These are phyloP conservation scores for Lentinula aciculospora DNA, from an alignment of 768 basidiomycete genomes.

Conservation along the genomic window DNA sequence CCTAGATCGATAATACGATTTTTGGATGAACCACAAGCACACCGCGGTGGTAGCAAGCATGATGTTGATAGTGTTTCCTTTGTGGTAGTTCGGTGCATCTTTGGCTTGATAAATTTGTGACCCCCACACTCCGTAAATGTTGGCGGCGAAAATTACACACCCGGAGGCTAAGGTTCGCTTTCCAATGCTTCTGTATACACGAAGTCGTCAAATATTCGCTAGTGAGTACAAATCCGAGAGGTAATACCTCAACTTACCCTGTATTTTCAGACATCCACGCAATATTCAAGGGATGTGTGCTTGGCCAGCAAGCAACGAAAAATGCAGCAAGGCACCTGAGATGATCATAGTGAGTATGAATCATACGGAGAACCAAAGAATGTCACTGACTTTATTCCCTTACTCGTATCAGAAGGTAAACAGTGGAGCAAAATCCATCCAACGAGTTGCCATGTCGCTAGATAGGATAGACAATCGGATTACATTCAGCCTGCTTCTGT, in stretches of 20 bases:
- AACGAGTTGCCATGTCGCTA: slow-evolving; percentile 30
- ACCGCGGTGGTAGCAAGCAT: slow-evolving; percentile 11
- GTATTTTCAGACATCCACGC: slow-evolving; percentile 37
- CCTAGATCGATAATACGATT: slow-evolving; percentile 10
- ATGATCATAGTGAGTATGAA: not conserved
- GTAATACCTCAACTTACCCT: slow-evolving; percentile 14
- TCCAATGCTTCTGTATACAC: slow-evolving; percentile 20
- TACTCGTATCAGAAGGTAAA: slow-evolving; percentile 20
- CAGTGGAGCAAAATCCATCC: slow-evolving; percentile 32
- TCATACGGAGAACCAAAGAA: not conserved
- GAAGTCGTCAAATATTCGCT: not conserved
- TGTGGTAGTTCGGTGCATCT: slow-evolving; percentile 21
- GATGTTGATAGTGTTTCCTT: slow-evolving; percentile 15
- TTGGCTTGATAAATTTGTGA: slow-evolving; percentile 32
- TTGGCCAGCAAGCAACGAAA: slow-evolving; percentile 31
- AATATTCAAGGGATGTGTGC: slow-evolving; percentile 32
- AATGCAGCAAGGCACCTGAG: slow-evolving; percentile 25
- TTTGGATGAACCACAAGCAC: slow-evolving; percentile 14
- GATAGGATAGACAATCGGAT: not conserved
- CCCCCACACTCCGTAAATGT: slow-evolving; percentile 19
- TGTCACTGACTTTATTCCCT: slow-evolving; percentile 21
- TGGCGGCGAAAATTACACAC: slow-evolving; percentile 26
- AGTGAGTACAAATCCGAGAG: not conserved
- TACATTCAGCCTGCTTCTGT: not conserved
- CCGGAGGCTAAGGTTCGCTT: slow-evolving; percentile 30